A percentile compares a stretch with the other conserved stretches of the same genome.
Evolutionary conservation across 306 rosid genomes (phyloP).

Genomic region (Cucurbita moschata): DNA sequence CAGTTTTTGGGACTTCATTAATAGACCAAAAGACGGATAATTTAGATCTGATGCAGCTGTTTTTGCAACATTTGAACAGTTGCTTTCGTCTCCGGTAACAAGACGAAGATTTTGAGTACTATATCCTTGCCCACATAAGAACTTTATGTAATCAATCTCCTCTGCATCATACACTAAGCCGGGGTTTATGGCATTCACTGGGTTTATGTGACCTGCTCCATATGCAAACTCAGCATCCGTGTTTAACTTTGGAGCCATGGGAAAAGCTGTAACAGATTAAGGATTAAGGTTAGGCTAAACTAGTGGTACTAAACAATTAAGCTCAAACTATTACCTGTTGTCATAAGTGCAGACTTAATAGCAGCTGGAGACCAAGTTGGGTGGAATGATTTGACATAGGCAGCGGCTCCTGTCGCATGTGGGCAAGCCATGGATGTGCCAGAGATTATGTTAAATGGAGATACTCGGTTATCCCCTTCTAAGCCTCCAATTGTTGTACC

Average conservation of each 20-base stretch:
- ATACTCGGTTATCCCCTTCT: background rate
- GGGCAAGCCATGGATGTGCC: constrained; percentile 34
- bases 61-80: constrained; percentile 13
- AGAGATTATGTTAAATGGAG: constrained; percentile 14
- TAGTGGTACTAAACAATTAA: background rate
- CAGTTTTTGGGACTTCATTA: background rate
- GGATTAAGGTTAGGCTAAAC: background rate
- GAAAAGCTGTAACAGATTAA: constrained; percentile 12
- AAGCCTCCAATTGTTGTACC: background rate
- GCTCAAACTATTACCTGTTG: constrained; percentile 6
- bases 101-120: constrained; percentile 3
- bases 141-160: constrained; percentile 14
- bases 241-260: background rate
- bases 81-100: constrained; percentile 15
- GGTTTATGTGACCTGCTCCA: constrained; percentile 21
- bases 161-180: constrained; percentile 26
- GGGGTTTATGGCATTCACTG: constrained; percentile 4
- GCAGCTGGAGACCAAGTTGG: constrained; percentile 30
- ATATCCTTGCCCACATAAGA: constrained; percentile 24
- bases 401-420: constrained; percentile 18
- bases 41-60: constrained; percentile 17
- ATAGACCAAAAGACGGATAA: constrained; percentile 36
- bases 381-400: constrained; percentile 20
- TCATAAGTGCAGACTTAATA: constrained; percentile 24
- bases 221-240: constrained; percentile 11